phyloP scores from a whole-genome alignment of 2,329 filamentous ascomycete species.

The Pseudogymnoascus sp. region DNA sequence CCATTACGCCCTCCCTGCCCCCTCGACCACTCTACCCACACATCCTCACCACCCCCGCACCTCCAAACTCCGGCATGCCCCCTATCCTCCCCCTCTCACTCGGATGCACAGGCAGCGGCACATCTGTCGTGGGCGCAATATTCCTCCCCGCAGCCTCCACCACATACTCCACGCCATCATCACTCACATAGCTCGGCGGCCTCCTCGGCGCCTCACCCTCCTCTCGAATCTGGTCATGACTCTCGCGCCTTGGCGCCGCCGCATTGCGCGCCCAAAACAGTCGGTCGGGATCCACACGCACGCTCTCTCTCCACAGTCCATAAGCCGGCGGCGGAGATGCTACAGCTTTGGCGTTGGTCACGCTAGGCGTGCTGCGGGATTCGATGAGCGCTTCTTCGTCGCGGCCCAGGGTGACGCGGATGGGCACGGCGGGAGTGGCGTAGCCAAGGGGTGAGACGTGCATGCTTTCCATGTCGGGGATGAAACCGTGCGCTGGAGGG shows the following conservation, averaged over 20 bases:
- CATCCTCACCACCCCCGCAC: constrained; percentile 22
- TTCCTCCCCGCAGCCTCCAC: constrained; percentile 58
- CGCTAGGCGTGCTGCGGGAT: not conserved
- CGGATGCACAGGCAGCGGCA: constrained; percentile 41
- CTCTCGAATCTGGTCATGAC: constrained; percentile 12
- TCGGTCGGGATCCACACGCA: constrained; percentile 72
- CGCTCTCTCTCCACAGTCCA: constrained; percentile 74
- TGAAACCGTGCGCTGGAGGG: constrained; percentile 27
- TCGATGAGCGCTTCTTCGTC: constrained; percentile 59
- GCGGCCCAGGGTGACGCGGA: constrained; percentile 64
- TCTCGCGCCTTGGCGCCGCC: constrained; percentile 23
- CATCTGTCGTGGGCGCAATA: constrained; percentile 40
- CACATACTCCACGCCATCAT: constrained; percentile 67
- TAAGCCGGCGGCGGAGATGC: constrained; percentile 72
- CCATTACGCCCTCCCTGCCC: not conserved
- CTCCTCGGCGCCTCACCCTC: constrained; percentile 30
- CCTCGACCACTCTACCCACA: constrained; percentile 2
- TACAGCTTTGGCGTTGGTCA: constrained; percentile 45
- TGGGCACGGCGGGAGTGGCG: constrained; percentile 63
- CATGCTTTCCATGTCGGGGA: constrained; percentile 37
- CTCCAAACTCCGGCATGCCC: constrained; percentile 17
- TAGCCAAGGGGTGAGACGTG: constrained; percentile 52
- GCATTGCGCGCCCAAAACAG: constrained; percentile 71
- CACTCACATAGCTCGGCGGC: constrained; percentile 69
- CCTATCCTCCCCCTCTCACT: constrained; percentile 34